phyloP scores from a whole-genome alignment of 1,284 basidiomycete species.

The Chalciporus sp. region DNA sequence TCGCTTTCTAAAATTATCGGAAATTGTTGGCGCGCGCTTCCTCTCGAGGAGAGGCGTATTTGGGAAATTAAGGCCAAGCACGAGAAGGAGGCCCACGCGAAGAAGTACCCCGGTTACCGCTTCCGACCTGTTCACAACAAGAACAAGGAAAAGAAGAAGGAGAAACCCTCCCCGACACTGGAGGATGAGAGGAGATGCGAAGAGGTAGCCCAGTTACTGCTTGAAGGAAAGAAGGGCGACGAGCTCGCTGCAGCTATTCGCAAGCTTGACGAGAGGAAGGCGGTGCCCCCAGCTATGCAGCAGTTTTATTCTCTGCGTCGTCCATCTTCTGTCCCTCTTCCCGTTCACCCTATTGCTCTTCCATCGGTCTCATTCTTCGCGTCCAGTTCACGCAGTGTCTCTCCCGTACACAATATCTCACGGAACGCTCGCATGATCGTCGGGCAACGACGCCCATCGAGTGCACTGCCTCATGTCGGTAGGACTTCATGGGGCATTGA shows the following conservation, averaged over 20 bases:
- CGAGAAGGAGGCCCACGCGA: constrained; percentile 67
- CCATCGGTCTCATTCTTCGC: constrained; percentile 43
- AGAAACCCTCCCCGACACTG: constrained; percentile 36
- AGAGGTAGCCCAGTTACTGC: constrained; percentile 61
- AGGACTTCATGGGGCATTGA: constrained; percentile 30
- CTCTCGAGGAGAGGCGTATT: constrained; percentile 62
- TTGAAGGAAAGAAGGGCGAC: constrained; percentile 61
- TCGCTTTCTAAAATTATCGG: constrained; percentile 76
- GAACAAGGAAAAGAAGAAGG: constrained; percentile 57
- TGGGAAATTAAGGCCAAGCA: constrained; percentile 69
- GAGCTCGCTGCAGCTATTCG: constrained; percentile 67
- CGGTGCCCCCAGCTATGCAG: constrained; percentile 9
- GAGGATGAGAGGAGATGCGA: constrained; percentile 58
- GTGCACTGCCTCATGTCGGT: constrained; percentile 30
- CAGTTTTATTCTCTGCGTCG: constrained; percentile 48
- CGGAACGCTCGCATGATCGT: constrained; percentile 40
- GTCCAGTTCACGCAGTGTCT: constrained; percentile 38
- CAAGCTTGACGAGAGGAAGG: constrained; percentile 46
- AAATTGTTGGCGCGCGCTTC: constrained; percentile 68
- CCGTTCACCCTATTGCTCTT: constrained; percentile 44
- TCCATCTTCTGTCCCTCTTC: constrained; percentile 67
- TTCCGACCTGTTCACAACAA: constrained; percentile 72
- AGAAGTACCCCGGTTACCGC: constrained; percentile 66
- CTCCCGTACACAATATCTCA: constrained; percentile 48
- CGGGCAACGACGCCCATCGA: constrained; percentile 37